These are phyloP conservation scores for Eucalyptus dawsonii DNA, from an alignment of 345 rosid species.

Conservation along the genomic window DNA sequence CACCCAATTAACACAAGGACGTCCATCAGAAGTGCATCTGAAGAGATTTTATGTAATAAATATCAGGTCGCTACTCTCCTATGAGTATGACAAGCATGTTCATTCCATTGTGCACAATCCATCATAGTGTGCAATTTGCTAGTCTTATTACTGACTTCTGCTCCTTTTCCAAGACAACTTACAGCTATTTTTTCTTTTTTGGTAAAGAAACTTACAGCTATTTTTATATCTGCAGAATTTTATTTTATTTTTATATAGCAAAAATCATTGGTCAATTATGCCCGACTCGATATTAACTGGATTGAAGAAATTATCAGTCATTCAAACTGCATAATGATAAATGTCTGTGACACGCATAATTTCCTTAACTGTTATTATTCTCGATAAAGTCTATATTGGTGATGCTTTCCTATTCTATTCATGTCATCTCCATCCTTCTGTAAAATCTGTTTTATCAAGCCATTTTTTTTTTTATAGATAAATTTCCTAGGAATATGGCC, in stretches of 20 bases:
- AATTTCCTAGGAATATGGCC: neutral
- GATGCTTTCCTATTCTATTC: neutral
- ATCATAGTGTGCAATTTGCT: neutral
- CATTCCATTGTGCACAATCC: neutral
- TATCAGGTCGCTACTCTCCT: neutral
- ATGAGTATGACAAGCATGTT: neutral
- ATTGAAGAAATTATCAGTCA: neutral
- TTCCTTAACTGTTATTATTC: neutral
- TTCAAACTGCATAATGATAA: neutral
- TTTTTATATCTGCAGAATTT: neutral
- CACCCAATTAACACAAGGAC: neutral
- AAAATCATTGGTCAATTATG: neutral
- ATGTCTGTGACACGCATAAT: neutral
- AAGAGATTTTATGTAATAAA: neutral
- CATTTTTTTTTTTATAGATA: neutral
- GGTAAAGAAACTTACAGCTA: neutral
- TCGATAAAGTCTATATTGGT: neutral
- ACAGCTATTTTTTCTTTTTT: neutral
- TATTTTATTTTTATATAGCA: neutral
- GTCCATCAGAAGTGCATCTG: neutral
- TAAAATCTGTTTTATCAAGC: neutral
- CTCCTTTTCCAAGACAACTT: neutral
- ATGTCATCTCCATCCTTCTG: neutral
- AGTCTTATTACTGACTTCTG: neutral
- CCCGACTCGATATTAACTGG: neutral